Evolutionary conservation across 1,284 basidiomycete species (phyloP).

Genomic region (Leccinum fuscescens): DNA sequence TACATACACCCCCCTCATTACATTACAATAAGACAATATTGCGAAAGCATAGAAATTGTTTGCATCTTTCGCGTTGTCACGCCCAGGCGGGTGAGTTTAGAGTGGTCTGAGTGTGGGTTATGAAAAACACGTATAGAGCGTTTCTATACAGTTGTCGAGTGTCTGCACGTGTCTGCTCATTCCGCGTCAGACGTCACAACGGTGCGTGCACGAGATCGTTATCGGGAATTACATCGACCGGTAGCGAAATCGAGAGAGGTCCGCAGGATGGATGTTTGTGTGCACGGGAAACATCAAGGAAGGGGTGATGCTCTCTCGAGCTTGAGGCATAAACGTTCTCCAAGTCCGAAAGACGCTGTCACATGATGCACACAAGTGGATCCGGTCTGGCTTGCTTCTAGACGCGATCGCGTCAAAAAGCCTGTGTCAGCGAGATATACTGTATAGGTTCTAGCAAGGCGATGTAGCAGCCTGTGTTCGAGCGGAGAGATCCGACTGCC

Average conservation of each 20-base stretch:
- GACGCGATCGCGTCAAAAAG: slow-evolving; percentile 12
- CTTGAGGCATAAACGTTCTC: slow-evolving; percentile 30
- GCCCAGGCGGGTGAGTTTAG: neutral
- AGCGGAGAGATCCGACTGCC: slow-evolving; percentile 10
- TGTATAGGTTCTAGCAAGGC: slow-evolving; percentile 3
- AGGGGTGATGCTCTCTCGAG: slow-evolving; percentile 8
- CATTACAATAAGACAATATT: slow-evolving; percentile 18
- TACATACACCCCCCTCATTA: slow-evolving; percentile 29
- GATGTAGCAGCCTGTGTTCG: slow-evolving; percentile 1
- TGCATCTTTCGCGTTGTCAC: slow-evolving; percentile 19
- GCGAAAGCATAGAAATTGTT: slow-evolving; percentile 9
- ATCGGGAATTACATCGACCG: slow-evolving; percentile 24
- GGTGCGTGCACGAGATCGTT: slow-evolving; percentile 19
- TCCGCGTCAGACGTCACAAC: slow-evolving; percentile 12
- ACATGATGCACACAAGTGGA: slow-evolving; percentile 9
- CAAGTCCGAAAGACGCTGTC: slow-evolving; percentile 27
- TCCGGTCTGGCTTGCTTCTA: slow-evolving; percentile 1
- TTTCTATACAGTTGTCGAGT: slow-evolving; percentile 1
- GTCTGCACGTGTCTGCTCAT: slow-evolving; percentile 11
- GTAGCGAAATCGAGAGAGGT: slow-evolving; percentile 11
- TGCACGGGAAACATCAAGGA: slow-evolving; percentile 10
- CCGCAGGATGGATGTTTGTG: slow-evolving; percentile 24
- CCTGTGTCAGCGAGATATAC: slow-evolving; percentile 2
- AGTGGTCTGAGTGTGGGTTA: slow-evolving; percentile 12
- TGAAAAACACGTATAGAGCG: slow-evolving; percentile 27